phyloP scores from a whole-genome alignment of 2,329 filamentous ascomycete species.

The Phialocephala sp. region DNA sequence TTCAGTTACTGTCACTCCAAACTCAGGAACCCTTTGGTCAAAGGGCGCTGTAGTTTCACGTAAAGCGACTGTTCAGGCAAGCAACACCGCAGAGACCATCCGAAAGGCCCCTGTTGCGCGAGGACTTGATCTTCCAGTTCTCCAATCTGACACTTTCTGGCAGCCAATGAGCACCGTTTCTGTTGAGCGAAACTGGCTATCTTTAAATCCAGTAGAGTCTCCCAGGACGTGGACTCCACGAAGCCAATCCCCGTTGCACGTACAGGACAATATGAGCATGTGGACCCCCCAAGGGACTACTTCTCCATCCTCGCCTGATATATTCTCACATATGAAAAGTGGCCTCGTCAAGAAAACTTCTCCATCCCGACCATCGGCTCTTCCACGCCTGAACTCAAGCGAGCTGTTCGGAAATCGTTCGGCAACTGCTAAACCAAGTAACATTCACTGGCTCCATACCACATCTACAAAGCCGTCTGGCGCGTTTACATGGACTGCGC shows the following conservation, averaged over 20 bases:
- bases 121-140: conserved; percentile 16
- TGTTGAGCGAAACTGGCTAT: conserved; percentile 18
- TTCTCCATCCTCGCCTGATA: conserved; percentile 16
- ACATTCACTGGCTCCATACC: conserved; percentile 24
- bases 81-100: background rate
- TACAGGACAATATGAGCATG: conserved; percentile 15
- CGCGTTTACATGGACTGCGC: conserved; percentile 8
- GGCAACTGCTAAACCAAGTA: background rate
- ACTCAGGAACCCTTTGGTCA: conserved; percentile 20
- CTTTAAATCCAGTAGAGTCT: conserved; percentile 1
- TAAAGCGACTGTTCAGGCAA: background rate
- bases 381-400: conserved; percentile 26
- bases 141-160: conserved; percentile 23
- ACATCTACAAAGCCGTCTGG: conserved; percentile 12
- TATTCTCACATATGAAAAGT: conserved; percentile 29
- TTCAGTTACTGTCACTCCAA: background rate
- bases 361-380: conserved; percentile 7
- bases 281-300: conserved; percentile 17
- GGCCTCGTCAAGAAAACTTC: conserved; percentile 21
- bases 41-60: conserved; percentile 9
- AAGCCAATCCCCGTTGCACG: background rate
- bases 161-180: conserved; percentile 3
- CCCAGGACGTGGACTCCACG: conserved; percentile 20
- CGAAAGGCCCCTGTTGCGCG: conserved; percentile 20
- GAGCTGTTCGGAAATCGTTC: conserved; percentile 17